phyloP scores from a whole-genome alignment of 768 basidiomycete species.

The Auricularia cornea region DNA sequence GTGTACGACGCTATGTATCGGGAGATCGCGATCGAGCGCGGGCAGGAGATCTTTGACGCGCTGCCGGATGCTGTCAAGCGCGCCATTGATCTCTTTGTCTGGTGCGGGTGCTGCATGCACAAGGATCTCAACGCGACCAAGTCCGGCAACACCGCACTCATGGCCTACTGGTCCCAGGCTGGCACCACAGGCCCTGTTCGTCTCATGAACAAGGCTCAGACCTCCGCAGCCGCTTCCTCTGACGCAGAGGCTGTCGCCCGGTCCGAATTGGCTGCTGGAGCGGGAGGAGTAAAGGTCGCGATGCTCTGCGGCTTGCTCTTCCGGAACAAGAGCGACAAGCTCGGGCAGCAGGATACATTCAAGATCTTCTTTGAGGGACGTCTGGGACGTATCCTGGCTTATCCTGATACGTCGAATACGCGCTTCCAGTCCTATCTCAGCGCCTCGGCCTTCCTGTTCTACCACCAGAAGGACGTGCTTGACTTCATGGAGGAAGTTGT shows the following conservation, averaged over 20 bases:
- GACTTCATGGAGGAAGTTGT: conserved; percentile 16
- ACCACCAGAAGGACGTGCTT: conserved; percentile 7
- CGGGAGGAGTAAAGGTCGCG: conserved; percentile 21
- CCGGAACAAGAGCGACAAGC: conserved; percentile 28
- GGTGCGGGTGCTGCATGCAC: conserved; percentile 33
- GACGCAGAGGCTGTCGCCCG: not conserved
- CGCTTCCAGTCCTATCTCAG: conserved; percentile 14
- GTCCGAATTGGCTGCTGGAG: conserved; percentile 1
- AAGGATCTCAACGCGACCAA: conserved; percentile 30
- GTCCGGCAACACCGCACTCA: conserved; percentile 22
- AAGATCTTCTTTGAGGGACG: conserved; percentile 9
- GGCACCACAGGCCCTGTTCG: conserved; percentile 15
- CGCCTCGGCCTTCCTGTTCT: conserved; percentile 13
- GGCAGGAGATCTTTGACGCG: conserved; percentile 8
- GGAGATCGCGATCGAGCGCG: conserved; percentile 4
- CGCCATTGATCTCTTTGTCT: conserved; percentile 23
- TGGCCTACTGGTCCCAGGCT: conserved; percentile 18
- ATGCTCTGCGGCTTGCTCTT: conserved; percentile 24
- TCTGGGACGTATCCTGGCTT: conserved; percentile 5
- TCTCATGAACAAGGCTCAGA: conserved; percentile 18
- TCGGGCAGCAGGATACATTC: conserved; percentile 22
- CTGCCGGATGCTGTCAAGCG: conserved; percentile 10
- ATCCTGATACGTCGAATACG: conserved; percentile 19
- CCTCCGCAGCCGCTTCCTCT: not conserved
- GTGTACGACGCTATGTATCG: conserved; percentile 13